Evolutionary conservation across 1,139 yeast species (phyloP), one percentile per base, ranked within the genome.

Genomic region (Spathaspora jeffriesii): DNA sequence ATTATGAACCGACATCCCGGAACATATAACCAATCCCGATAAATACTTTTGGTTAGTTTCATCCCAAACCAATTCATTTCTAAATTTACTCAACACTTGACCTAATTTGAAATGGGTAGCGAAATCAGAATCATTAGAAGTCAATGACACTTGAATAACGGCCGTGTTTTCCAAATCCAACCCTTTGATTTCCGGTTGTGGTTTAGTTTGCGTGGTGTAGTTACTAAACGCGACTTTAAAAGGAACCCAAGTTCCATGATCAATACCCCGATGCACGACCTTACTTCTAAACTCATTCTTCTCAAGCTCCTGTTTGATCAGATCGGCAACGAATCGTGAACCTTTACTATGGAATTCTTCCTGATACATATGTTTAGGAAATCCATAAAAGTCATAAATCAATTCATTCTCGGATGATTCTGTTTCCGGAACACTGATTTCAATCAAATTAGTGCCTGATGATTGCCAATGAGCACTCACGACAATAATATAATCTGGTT

Each of bases 171-270:
- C 87, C n/a, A 79, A 67, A 44, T 78, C 78, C 40, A 77, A 49
- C 36, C 68, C 76, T 49, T 70, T 63, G 31, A 57, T 58, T 15
- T 50, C 53, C 17, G 58, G 58, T 25, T 47, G 42, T 13, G 37
- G 34, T 9, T 52, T 54, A 4, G 53, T 43, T 14, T 59, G 53
- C 32, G 71, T 70, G 13, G 62, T 62, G 42, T 69, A 53, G 37
- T 74, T 71, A 20, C 82, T 76, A 56, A 87, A 85, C 2, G 89
- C 90, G 22, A 85, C 86, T 57, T 85, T 83, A 49, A 84, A 74
- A 0, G 95, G 92, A 1, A 85, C 90, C 91, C 93, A 88, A 3
- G 77, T 85, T 1, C 96, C 96, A 63, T 88, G 96, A 60, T 88
- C 96, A 18, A 88, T 63, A 4, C 95, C 95, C 2, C 38, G 70